Conservation (phyloP, 176 grass and related monocot genomes). For the Lolium perenne region DNA sequence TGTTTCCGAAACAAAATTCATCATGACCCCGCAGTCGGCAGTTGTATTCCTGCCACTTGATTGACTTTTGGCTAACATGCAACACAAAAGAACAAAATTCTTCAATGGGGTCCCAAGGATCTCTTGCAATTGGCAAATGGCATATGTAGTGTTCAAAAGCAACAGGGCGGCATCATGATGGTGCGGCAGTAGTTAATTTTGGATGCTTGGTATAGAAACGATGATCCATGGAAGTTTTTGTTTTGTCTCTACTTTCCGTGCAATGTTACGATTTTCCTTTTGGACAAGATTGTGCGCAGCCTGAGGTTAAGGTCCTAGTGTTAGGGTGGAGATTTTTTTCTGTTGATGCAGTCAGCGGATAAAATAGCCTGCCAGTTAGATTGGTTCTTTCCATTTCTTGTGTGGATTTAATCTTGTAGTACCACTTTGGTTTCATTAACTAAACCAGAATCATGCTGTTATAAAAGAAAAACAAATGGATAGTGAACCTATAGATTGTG, state of each 20-base stretch:
- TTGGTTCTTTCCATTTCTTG: background rate
- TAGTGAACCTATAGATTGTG: background rate
- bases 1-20: background rate
- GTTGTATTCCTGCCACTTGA: background rate
- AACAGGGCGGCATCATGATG: slow-evolving; percentile 6
- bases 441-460: background rate
- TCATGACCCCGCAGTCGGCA: background rate
- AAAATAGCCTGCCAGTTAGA: background rate
- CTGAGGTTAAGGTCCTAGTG: background rate
- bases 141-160: background rate
- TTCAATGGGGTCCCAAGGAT: background rate
- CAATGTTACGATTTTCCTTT: background rate
- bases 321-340: background rate
- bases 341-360: background rate
- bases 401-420: background rate
- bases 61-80: slow-evolving; percentile 8
- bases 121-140: background rate
- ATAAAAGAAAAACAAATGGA: background rate
- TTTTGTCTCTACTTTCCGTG: background rate
- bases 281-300: background rate
- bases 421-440: background rate
- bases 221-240: background rate
- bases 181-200: background rate
- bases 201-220: slow-evolving; percentile 16
- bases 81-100: background rate